Conservation (phyloP, 306 rosid species). For the Spatholobus suberectus region DNA sequence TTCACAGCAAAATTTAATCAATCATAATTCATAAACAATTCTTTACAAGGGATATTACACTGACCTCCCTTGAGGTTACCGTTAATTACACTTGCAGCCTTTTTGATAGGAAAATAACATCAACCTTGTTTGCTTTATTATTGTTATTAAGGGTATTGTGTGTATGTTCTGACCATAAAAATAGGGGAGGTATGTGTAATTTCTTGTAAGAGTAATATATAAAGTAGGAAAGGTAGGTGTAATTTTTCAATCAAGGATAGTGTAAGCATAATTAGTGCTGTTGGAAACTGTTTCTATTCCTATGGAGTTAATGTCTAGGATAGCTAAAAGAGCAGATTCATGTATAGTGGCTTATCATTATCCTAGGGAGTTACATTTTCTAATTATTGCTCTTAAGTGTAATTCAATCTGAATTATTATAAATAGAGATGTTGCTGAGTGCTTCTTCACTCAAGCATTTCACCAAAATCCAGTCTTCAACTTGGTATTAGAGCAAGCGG, state of each 20-base stretch:
- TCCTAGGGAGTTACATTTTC: too few species aligned
- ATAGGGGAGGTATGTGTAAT: neutral
- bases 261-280: neutral
- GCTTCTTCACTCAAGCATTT: too few species aligned
- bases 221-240: neutral
- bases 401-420: too few species aligned
- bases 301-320: too few species aligned
- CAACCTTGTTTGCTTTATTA: neutral
- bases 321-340: too few species aligned
- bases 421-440: too few species aligned
- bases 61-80: neutral
- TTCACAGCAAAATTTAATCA: too few species aligned
- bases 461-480: too few species aligned
- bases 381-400: too few species aligned
- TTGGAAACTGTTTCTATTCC: too few species aligned
- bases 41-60: neutral
- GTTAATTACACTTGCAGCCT: neutral
- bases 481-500: too few species aligned
- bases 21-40: neutral
- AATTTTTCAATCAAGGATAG: neutral
- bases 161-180: neutral
- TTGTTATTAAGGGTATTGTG: neutral
- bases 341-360: too few species aligned
- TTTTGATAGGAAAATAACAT: neutral
- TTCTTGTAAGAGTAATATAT: neutral